phyloP scores from a whole-genome alignment of 495 filamentous ascomycete genomes.

The Massariosphaeria phaeospora region DNA sequence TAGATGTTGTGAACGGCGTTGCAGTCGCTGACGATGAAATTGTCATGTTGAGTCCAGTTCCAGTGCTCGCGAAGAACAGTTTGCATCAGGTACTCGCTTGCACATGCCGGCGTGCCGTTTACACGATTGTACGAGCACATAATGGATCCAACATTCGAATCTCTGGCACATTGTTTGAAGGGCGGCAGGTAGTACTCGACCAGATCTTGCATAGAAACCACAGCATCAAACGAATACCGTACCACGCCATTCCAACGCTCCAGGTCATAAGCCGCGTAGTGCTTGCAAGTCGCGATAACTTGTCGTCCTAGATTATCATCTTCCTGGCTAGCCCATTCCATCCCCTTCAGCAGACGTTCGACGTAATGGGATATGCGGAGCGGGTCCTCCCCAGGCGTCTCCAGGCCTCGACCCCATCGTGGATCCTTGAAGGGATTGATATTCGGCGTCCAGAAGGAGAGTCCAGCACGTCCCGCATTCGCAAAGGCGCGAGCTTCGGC shows the following conservation, averaged over 20 bases:
- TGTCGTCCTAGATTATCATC: slow-evolving; percentile 50
- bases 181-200: slow-evolving; percentile 52
- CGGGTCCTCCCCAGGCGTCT: slow-evolving; percentile 37
- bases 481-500: slow-evolving; percentile 34
- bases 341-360: neutral
- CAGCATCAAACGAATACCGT: slow-evolving; percentile 52
- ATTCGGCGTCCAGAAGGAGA: slow-evolving; percentile 37
- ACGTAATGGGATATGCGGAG: slow-evolving; percentile 6
- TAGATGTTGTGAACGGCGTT: slow-evolving; percentile 55
- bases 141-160: slow-evolving; percentile 51
- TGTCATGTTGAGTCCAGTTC: slow-evolving; percentile 46
- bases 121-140: slow-evolving; percentile 62
- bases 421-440: slow-evolving; percentile 42
- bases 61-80: slow-evolving; percentile 54
- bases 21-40: slow-evolving; percentile 55
- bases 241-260: slow-evolving; percentile 53
- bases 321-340: slow-evolving; percentile 39
- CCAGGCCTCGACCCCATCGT: slow-evolving; percentile 40
- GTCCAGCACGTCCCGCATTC: slow-evolving; percentile 26
- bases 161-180: slow-evolving; percentile 49
- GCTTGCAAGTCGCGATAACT: slow-evolving; percentile 50
- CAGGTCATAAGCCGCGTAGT: slow-evolving; percentile 61
- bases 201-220: slow-evolving; percentile 52
- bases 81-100: slow-evolving; percentile 52
- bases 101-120: slow-evolving; percentile 54